Base-by-base conservation (phyloP, 2,329 filamentous ascomycete species). In the Pseudogymnoascus sp. region DNA sequence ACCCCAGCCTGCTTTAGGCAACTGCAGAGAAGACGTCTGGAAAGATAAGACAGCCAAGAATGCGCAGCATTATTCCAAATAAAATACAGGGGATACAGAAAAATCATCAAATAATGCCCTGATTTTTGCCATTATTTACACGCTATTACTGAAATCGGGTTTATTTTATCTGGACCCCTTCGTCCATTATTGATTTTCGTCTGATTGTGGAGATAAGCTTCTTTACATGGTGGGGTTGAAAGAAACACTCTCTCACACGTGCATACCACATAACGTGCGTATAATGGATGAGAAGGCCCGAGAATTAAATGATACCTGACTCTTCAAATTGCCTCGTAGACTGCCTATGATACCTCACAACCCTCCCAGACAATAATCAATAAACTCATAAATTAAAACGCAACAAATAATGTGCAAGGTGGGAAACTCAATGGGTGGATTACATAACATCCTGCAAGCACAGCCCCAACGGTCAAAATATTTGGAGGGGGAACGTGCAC, bases 151-250 rank as follows among this genome's bases (percentile, higher is more conserved):
- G 23, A 5, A 31, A n/a, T 54, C 16, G 3, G 1, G 2, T 54
- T 16, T 10, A 54, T 54, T 31, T 54, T 31, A 31, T 54, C 14
- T 16, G 8, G 14, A 16, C 7, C 14, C 4, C 10, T 54, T 31
- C 3, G 14, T 16, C 1, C 14, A 12, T 29, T 54, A 1, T 54
- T 16, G 1, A 5, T 54, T 54, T 54, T 54, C 23, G 45, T 54
- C 45, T 29, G 45, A 54, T 54, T 54, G 45, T 31, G 45, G 45
- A 54, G 45, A 54, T 54, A 54, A 54, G 45, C 45, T 54, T 54
- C 45, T 31, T 54, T 54, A 14, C 4, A 54, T 54, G 45, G 45
- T 54, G 45, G 45, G 45, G 45, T 54, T 14, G 14, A 11, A 10
- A 10, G 3, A 42, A 8, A 12, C 21, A 12, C 21, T 21, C 4